Base-by-base conservation (phyloP, 2,329 filamentous ascomycete species). In the Colletotrichum camelliae region DNA sequence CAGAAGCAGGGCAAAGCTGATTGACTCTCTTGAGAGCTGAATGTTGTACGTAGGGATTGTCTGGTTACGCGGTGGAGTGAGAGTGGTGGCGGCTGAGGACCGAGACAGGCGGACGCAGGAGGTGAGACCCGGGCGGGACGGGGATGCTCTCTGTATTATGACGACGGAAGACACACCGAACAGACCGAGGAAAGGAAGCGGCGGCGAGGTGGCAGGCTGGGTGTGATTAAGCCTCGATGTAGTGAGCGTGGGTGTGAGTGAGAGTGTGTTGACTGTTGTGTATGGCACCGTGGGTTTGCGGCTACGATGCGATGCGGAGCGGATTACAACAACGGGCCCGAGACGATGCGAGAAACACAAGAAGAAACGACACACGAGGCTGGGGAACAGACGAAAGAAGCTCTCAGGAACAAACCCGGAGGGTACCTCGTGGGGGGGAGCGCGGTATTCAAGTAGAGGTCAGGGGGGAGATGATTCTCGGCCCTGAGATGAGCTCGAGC, bases 391-490 rank as follows among this genome's bases (percentile, higher is more conserved):
- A n/a, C 27, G 48, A 48, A 39, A 57, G 68, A 68, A 24, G 37
- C 52, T 76, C 70, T 67, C 43, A 52, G 43, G 58, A 43, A 35
- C 48, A 31, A 29, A 10, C 57, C 64, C 58, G 24, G 18, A 27
- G 58, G 70, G 58, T 27, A 27, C 29, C 27, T 33, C 9, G 29
- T 64, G 35, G 69, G 52, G 73, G 70, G 58, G 73, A 29, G 48
- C 58, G 31, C 48, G n/a, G 73, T 76, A 62, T 76, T 76, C 74
- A 76, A 76, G 74, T 76, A 74, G 15, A 37, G 24, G 35, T 52
- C 60, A 52, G 37, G 52, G 55, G 61, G 58, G 61, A 39, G 70
- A 64, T 58, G 43, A 31, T 33, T 73, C 67, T 48, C 55, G 72
- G 43, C 55, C 48, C 37, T 61, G 27, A 62, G 62, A 52, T 52